Percentiles rank a stretch among this genome's conserved stretches.
Evolutionary conservation across 192 early-diverging fungal species (phyloP).

Genomic region (Globomyces pollinis-pini): DNA sequence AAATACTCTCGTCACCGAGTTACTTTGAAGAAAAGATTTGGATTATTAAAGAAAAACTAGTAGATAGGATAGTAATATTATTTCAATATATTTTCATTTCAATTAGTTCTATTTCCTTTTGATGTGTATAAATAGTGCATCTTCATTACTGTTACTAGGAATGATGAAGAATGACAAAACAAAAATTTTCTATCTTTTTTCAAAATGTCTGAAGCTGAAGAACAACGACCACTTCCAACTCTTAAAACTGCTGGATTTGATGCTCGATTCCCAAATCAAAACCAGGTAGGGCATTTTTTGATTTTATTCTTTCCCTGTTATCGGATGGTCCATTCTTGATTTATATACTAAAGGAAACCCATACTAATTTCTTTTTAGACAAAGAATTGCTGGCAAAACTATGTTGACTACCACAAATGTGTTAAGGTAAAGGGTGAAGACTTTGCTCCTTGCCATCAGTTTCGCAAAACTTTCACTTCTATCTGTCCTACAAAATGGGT

Average conservation of each 20-base stretch:
- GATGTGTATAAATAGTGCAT: no score
- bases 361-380: conserved; percentile 56
- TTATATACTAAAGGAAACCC: conserved; percentile 8
- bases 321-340: background rate
- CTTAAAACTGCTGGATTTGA: conserved; percentile 47
- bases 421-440: conserved; percentile 92
- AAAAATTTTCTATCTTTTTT: background rate
- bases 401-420: conserved; percentile 86
- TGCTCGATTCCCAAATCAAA: conserved; percentile 92
- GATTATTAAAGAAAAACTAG: conserved; percentile 72
- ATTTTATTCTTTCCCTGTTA: conserved; percentile 11
- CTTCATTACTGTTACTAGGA: no score
- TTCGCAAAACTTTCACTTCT: conserved; percentile 70
- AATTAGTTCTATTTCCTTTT: no score
- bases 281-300: conserved; percentile 58
- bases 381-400: conserved; percentile 99
- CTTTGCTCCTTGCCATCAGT: conserved; percentile 86
- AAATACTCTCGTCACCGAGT: conserved; percentile 97
- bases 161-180: background rate
- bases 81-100: no score
- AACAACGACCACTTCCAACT: conserved; percentile 27
- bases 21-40: conserved; percentile 91
- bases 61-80: no score
- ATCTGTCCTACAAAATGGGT: conserved; percentile 95
- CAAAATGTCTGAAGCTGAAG: conserved; percentile 9